Evolutionary conservation across 2,329 filamentous ascomycete genomes (phyloP).

Genomic region (Periglandula ipomoeae): DNA sequence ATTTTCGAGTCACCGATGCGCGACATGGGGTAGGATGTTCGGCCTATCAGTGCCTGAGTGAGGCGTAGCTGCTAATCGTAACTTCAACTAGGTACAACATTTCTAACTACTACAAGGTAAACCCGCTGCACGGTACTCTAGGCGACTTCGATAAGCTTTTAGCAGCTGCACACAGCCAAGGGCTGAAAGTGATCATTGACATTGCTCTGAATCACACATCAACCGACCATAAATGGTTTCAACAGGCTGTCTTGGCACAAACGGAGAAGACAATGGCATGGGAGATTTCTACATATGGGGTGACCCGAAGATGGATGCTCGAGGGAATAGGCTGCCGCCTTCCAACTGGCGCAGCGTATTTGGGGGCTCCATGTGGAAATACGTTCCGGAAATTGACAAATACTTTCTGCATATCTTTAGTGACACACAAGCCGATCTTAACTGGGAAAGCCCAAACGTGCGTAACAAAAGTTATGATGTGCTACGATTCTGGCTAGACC

Average conservation of each 20-base stretch:
- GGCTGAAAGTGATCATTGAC: conserved; percentile 12
- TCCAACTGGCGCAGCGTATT: conserved; percentile 36
- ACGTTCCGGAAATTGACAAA: too few relatives aligned
- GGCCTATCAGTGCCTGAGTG: too few relatives aligned
- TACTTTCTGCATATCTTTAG: conserved; percentile 52
- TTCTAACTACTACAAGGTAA: conserved; percentile 52
- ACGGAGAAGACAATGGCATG: too few relatives aligned
- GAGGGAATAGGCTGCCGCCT: conserved; percentile 28
- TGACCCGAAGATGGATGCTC: conserved; percentile 27
- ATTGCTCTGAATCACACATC: conserved; percentile 24
- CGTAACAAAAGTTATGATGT: conserved; percentile 50
- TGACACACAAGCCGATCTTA: conserved; percentile 56
- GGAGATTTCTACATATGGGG: conserved; percentile 49
- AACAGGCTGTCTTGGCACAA: too few relatives aligned
- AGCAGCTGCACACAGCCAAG: conserved; percentile 1
- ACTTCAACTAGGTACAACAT: too few relatives aligned
- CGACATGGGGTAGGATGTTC: conserved; percentile 63
- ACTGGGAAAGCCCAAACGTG: conserved; percentile 54
- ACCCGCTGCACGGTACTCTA: conserved; percentile 41
- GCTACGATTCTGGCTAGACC: conserved; percentile 57
- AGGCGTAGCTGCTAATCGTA: too few relatives aligned
- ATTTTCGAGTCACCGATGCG: conserved; percentile 30
- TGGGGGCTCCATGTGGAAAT: too few relatives aligned
- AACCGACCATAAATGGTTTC: too few relatives aligned
- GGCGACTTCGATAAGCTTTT: conserved; percentile 8